phyloP scores from a whole-genome alignment of 176 grass and related monocot species.

The Oryza meridionalis region DNA sequence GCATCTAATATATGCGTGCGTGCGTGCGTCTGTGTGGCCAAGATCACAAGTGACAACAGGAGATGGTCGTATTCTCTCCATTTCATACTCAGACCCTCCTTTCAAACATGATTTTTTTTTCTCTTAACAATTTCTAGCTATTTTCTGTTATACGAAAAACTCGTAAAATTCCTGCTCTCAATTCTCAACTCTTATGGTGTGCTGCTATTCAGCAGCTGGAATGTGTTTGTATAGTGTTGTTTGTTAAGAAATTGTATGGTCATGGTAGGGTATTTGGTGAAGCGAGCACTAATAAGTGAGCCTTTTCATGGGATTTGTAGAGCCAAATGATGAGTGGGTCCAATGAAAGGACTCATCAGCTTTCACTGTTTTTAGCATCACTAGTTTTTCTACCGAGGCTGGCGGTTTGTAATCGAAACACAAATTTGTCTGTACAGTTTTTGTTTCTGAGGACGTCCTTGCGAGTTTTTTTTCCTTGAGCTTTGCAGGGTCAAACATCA shows the following conservation, averaged over 20 bases:
- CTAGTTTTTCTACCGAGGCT: neutral
- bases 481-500: slow-evolving; percentile 26
- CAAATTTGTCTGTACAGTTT: neutral
- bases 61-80: neutral
- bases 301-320: slow-evolving; percentile 1
- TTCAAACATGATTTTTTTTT: neutral
- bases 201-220: neutral
- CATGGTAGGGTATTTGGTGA: neutral
- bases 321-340: slow-evolving; percentile 32
- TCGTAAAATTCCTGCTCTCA: too few relatives aligned
- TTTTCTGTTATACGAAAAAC: too few relatives aligned
- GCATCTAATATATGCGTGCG: neutral
- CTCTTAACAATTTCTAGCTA: neutral
- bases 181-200: too few relatives aligned
- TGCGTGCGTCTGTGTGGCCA: neutral
- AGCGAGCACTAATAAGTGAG: neutral
- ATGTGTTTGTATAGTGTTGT: neutral
- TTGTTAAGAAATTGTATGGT: neutral
- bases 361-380: slow-evolving; percentile 5
- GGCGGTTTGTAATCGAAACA: neutral
- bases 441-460: neutral
- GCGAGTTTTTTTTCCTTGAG: neutral
- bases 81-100: neutral
- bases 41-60: neutral
- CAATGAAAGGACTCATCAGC: slow-evolving; percentile 27